Evolutionary conservation across 192 early-diverging fungal genomes (phyloP).

Genomic region (Coemansia sp.): DNA sequence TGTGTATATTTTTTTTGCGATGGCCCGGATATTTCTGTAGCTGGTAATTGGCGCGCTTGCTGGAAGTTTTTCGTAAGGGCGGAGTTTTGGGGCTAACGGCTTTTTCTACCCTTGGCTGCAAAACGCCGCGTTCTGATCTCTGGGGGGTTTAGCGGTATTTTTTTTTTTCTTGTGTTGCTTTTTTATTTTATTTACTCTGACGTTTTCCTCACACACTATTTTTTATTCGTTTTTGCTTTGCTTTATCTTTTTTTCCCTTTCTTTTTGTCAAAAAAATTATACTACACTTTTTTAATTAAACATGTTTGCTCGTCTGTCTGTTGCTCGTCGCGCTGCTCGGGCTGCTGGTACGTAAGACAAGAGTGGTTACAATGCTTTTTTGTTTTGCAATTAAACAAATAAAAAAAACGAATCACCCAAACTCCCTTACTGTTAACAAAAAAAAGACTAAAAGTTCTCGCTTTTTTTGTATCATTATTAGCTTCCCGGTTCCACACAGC

Average conservation of each 20-base stretch:
- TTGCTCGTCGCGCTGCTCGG: constrained; percentile 30
- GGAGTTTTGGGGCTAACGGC: too few relatives aligned
- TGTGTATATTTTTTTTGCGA: neutral
- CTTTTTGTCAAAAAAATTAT: neutral
- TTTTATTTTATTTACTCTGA: too few relatives aligned
- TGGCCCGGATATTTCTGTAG: neutral
- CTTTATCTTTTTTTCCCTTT: neutral
- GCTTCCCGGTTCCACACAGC: constrained; percentile 71
- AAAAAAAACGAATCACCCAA: neutral
- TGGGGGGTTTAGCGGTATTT: too few relatives aligned
- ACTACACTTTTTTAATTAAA: neutral
- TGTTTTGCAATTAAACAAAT: neutral
- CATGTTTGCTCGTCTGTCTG: constrained; percentile 42
- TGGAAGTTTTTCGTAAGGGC: too few relatives aligned
- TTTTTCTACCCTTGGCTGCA: too few relatives aligned
- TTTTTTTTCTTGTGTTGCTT: too few relatives aligned
- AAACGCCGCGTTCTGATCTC: too few relatives aligned
- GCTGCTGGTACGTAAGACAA: constrained; percentile 26
- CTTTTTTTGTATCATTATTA: constrained; percentile 25
- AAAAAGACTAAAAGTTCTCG: neutral
- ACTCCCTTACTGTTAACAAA: neutral
- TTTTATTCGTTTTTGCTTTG: neutral
- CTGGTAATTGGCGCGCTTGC: too few relatives aligned
- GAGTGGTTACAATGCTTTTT: too few relatives aligned
- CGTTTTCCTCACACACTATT: too few relatives aligned